These are phyloP conservation scores for Yamadazyma sp. DNA, from an alignment of 1,139 yeast species.

Conservation along the genomic window DNA sequence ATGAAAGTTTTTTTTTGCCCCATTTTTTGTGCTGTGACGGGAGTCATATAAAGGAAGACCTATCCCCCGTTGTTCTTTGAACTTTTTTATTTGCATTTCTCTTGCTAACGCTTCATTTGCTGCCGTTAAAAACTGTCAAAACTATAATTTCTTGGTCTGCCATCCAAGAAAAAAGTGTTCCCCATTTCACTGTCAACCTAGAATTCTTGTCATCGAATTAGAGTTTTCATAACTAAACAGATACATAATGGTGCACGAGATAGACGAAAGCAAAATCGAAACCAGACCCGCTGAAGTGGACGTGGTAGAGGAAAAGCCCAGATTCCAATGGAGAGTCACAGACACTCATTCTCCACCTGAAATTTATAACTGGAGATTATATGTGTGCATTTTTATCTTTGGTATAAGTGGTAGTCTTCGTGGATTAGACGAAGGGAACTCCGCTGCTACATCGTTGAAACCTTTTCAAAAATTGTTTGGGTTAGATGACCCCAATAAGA, in stretches of 20 bases:
- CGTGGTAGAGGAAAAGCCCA: constrained; percentile 2
- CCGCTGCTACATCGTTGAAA: constrained; percentile 47
- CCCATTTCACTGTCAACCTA: no score
- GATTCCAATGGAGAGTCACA: constrained; percentile 29
- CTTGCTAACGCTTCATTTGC: no score
- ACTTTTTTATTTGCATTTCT: no score
- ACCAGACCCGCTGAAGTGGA: constrained; percentile 1
- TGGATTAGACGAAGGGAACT: constrained; percentile 59
- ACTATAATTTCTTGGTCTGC: not conserved
- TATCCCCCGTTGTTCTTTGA: no score
- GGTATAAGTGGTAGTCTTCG: constrained; percentile 61
- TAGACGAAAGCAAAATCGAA: constrained; percentile 3
- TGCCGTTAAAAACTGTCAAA: no score
- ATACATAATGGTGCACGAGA: constrained; percentile 4
- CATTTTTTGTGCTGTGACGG: no score
- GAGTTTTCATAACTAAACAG: not conserved
- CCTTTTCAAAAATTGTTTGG: constrained; percentile 49
- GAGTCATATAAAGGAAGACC: no score
- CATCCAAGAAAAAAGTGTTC: not conserved
- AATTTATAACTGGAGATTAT: constrained; percentile 48
- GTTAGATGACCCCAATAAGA: constrained; percentile 38
- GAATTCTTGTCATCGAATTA: not conserved
- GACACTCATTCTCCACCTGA: constrained; percentile 48
- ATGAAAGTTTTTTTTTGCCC: no score
- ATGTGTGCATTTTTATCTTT: constrained; percentile 49